Evolutionary conservation across 306 rosid species (phyloP).

Genomic region (Vicia sativa): DNA sequence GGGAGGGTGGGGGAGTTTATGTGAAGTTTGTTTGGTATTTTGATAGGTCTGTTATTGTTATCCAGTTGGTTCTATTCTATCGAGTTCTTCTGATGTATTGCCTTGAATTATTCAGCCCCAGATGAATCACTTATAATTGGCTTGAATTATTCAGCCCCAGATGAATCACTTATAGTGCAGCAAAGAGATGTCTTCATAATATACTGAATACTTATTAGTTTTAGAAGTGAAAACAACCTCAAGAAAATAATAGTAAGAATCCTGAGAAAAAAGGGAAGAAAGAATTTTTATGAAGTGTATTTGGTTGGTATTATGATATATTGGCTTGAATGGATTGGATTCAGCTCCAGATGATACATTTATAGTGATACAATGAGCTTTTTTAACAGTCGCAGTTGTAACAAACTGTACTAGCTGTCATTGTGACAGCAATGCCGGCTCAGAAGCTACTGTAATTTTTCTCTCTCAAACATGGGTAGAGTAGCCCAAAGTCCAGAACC

Average conservation of each 20-base stretch:
- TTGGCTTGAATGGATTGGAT: background rate
- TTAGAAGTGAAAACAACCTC: background rate
- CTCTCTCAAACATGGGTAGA: background rate
- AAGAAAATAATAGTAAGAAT: background rate
- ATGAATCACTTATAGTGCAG: slow-evolving; percentile 1
- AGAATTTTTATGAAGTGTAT: background rate
- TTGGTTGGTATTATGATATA: background rate
- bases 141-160: background rate
- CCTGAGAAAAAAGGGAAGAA: background rate
- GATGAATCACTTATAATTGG: too few species aligned
- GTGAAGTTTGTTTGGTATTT: background rate
- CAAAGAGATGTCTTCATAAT: background rate
- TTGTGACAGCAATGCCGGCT: background rate
- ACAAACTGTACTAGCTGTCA: background rate
- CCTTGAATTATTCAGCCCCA: too few species aligned
- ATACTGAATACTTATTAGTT: background rate
- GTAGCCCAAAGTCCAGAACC: background rate
- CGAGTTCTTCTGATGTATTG: too few species aligned
- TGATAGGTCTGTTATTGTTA: background rate
- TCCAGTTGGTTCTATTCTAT: background rate
- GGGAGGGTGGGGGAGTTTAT: background rate
- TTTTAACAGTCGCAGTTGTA: background rate
- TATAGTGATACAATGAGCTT: slow-evolving; percentile 1
- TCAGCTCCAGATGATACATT: background rate
- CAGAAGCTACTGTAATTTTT: background rate